phyloP scores from a whole-genome alignment of 306 rosid genomes.

The Cucurbita argyrosperma region DNA sequence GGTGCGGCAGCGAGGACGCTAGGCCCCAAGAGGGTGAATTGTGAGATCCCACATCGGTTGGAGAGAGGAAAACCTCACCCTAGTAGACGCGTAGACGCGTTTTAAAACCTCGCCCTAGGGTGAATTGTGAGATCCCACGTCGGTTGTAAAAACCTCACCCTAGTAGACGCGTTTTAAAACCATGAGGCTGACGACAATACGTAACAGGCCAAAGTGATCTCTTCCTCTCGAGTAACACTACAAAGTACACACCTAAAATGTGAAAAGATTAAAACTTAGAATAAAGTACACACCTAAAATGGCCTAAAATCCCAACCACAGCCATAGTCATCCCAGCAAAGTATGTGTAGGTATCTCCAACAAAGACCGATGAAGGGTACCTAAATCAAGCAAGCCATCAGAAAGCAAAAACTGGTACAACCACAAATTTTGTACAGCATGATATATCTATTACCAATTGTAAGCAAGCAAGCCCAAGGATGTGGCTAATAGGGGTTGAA shows the following conservation, averaged over 20 bases:
- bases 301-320: constrained; percentile 86
- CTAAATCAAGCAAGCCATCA: constrained; percentile 28
- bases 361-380: constrained; percentile 94
- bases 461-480: constrained; percentile 59
- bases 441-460: constrained; percentile 46
- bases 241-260: constrained; percentile 52
- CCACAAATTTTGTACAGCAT: neutral
- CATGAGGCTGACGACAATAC: no score
- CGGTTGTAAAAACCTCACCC: no score
- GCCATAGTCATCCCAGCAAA: constrained; percentile 99
- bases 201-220: no score
- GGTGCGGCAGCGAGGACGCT: no score
- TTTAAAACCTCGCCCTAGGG: no score
- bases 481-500: constrained; percentile 70
- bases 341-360: constrained; percentile 92
- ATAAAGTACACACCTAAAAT: constrained; percentile 45
- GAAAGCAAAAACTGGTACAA: constrained; percentile 5
- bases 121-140: no score
- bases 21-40: no score
- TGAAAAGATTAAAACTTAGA: neutral
- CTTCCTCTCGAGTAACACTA: no score
- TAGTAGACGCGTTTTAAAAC: no score
- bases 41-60: no score
- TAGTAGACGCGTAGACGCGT: no score
- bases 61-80: no score